phyloP scores from a whole-genome alignment of 2,329 filamentous ascomycete species.

The Cryphonectria carpinicola region DNA sequence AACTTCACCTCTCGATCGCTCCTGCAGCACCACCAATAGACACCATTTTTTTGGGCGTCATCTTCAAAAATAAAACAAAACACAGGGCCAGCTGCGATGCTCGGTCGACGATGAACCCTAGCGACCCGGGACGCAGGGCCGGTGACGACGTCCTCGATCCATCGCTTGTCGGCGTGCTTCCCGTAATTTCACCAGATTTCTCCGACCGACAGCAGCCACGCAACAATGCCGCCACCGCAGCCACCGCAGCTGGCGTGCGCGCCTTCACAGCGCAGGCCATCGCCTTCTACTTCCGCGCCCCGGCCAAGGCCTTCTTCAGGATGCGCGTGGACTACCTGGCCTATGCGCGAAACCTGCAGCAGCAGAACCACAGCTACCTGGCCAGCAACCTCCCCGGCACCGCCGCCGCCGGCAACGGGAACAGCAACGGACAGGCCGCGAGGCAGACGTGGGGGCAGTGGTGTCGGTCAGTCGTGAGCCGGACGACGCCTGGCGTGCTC shows the following conservation, averaged over 20 bases:
- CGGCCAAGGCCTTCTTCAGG: constrained; percentile 90
- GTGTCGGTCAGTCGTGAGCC: constrained; percentile 46
- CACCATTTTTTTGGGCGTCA: not conserved
- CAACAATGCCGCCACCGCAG: constrained; percentile 66
- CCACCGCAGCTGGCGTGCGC: constrained; percentile 83
- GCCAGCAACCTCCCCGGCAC: constrained; percentile 21
- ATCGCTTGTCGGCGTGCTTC: constrained; percentile 44
- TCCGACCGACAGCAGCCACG: constrained; percentile 53
- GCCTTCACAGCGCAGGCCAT: constrained; percentile 82
- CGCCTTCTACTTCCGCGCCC: constrained; percentile 89
- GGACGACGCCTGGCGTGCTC: constrained; percentile 72
- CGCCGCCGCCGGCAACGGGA: constrained; percentile 31
- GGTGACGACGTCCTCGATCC: constrained; percentile 16
- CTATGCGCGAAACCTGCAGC: constrained; percentile 58
- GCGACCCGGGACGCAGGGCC: constrained; percentile 25
- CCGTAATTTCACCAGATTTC: constrained; percentile 47
- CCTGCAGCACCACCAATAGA: not conserved
- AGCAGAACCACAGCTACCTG: constrained; percentile 38
- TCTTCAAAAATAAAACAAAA: not conserved
- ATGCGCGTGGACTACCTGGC: constrained; percentile 83
- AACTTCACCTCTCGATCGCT: not conserved
- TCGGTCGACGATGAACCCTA: constrained; percentile 25
- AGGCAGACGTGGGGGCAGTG: constrained; percentile 45
- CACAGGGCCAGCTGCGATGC: constrained; percentile 22
- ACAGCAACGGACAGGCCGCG: not conserved